Conservation (phyloP, 2,329 filamentous ascomycete species). For the Botryotinia globosa region DNA sequence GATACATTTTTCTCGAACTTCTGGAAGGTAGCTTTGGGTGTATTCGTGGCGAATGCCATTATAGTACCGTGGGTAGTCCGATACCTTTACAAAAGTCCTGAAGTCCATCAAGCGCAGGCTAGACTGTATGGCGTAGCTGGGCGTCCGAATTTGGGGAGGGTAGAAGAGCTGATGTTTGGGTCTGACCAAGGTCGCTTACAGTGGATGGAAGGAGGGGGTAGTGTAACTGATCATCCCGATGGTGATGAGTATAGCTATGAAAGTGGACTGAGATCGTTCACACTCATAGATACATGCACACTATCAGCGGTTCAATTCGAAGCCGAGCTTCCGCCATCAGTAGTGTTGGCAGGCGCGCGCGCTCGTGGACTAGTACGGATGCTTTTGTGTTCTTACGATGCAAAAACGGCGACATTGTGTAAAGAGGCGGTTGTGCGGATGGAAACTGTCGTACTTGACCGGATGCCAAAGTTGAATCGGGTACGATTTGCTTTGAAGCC, state of each 20-base stretch:
- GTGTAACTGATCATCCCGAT: neutral
- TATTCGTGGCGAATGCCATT: conserved; percentile 20
- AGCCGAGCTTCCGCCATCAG: conserved; percentile 36
- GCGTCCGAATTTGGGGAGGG: conserved; percentile 28
- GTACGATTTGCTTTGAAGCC: conserved; percentile 16
- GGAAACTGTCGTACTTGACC: conserved; percentile 22
- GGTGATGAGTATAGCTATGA: neutral
- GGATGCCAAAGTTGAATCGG: conserved; percentile 22
- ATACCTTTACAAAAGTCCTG: conserved; percentile 27
- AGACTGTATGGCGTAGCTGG: conserved; percentile 37
- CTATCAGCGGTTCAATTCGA: conserved; percentile 37
- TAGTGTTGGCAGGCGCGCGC: conserved; percentile 35
- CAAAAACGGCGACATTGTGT: conserved; percentile 22
- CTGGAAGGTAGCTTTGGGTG: neutral
- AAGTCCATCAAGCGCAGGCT: conserved; percentile 31
- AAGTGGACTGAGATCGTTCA: conserved; percentile 31
- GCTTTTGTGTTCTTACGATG: conserved; percentile 34
- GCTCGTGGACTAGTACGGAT: conserved; percentile 39
- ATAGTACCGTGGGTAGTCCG: conserved; percentile 28
- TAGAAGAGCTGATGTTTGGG: conserved; percentile 36
- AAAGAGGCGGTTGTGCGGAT: conserved; percentile 28
- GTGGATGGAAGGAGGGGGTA: conserved; percentile 26
- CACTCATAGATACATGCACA: conserved; percentile 37
- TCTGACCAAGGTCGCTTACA: conserved; percentile 29
- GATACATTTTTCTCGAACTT: neutral